These are phyloP conservation scores for Aspergillus hancockii DNA, from an alignment of 495 filamentous ascomycete genomes.

Conservation along the genomic window DNA sequence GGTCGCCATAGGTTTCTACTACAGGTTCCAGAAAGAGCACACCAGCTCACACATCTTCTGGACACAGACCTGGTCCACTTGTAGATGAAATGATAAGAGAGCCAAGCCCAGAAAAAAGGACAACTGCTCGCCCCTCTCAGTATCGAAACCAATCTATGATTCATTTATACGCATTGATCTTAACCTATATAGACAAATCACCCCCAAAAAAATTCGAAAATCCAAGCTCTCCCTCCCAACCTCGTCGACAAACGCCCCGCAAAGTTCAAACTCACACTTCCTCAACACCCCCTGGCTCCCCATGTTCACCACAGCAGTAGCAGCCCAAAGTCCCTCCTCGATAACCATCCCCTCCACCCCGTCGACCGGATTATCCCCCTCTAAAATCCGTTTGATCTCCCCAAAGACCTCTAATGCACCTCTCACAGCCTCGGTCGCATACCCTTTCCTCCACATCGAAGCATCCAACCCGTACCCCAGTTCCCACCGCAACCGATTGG, in stretches of 20 bases:
- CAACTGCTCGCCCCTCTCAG: neutral
- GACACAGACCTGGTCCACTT: no score
- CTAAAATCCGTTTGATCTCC: neutral
- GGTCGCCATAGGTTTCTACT: no score
- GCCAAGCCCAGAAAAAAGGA: no score
- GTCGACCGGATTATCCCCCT: neutral
- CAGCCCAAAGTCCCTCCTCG: slow-evolving; percentile 7
- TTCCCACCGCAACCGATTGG: slow-evolving; percentile 11
- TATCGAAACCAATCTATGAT: neutral
- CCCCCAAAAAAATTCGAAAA: slow-evolving; percentile 5
- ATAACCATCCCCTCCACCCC: neutral
- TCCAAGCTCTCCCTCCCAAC: slow-evolving; percentile 14
- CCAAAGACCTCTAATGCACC: neutral
- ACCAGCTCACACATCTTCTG: no score
- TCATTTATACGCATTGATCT: neutral
- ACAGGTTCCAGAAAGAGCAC: no score
- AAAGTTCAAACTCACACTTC: slow-evolving; percentile 18
- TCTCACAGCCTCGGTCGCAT: slow-evolving; percentile 22
- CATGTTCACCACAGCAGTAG: slow-evolving; percentile 12
- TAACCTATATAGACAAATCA: neutral
- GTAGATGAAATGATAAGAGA: no score
- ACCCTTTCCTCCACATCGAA: slow-evolving; percentile 17
- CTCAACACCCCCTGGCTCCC: slow-evolving; percentile 19
- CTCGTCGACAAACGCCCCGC: slow-evolving; percentile 12
- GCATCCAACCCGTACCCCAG: slow-evolving; percentile 23